Evolutionary conservation across 139 green algal species (phyloP), one percentile per base, ranked within the genome.

Genomic region (Edaphochlamys debaryana): DNA sequence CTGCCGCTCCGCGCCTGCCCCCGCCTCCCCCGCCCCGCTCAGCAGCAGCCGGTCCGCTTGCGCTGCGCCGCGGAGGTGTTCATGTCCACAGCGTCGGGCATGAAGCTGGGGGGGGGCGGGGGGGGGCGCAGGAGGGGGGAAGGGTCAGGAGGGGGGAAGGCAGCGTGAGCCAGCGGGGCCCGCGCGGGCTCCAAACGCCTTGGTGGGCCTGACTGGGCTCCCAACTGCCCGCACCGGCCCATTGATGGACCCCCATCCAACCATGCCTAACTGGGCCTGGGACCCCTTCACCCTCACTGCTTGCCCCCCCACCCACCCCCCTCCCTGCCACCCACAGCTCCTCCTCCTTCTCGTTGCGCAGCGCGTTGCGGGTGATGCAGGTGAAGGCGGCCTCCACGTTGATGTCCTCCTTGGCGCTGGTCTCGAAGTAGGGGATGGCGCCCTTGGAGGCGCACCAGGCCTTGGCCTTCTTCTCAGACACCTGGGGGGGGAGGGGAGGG

Each of bases 351-450:
- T 99, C 96, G 71, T 98, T 97, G 42, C 93, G 93, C 50, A 99
- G 89, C 0, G 97, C 97, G 70, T 97, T 97, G 50, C 93, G 90
- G 0, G 97, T 96, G 48, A 99, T 98, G 76, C 91, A 94, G 41
- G 94, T 91, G 88, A 99, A 99, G 0, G 96, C 97, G 3, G 87
- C 85, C 48, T 98, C 95, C 40, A 99, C 96, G 69, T 99, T 98
- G 71, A 94, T 91, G 86, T 98, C 95, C 69, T 98, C 96, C 92
- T 91, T 91, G 37, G 93, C 96, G 22, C 92, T 97, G 2, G 94
- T 98, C 80, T 99, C 97, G 76, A 98, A 99, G 90, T 98, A 96
- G 15, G 98, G 97, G 64, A 99, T 96, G 89, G 92, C 91, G 48
- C 96, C 96, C 86, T 99, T 99, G 38, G 81, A 78, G 0, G 89